Conservation (phyloP, 2,329 filamentous ascomycete genomes). For the Piedraia hortae region DNA sequence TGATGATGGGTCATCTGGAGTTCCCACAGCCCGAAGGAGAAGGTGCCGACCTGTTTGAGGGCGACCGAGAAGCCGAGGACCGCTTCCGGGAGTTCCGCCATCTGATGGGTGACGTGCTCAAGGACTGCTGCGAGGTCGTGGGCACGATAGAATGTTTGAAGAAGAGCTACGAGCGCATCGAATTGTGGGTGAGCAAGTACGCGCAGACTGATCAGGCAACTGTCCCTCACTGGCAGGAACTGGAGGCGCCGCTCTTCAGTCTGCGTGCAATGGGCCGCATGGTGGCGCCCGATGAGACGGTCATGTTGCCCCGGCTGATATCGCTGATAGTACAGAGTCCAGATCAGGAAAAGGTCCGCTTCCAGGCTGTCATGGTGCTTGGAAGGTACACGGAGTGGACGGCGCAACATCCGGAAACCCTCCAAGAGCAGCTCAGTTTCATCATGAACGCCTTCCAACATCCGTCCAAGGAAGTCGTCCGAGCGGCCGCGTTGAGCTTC, state of each 20-base stretch:
- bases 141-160: constrained; percentile 71
- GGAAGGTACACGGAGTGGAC: constrained; percentile 97
- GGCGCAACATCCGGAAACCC: constrained; percentile 67
- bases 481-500: constrained; percentile 77
- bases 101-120: constrained; percentile 89
- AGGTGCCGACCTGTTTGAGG: constrained; percentile 65
- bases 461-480: constrained; percentile 65
- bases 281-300: constrained; percentile 68
- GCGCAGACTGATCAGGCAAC: constrained; percentile 45
- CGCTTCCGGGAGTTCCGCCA: constrained; percentile 93
- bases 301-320: constrained; percentile 74
- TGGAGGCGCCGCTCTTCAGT: constrained; percentile 83
- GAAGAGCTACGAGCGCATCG: constrained; percentile 67
- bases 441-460: constrained; percentile 83
- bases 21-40: constrained; percentile 53
- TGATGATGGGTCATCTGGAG: constrained; percentile 72
- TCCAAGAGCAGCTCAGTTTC: constrained; percentile 82
- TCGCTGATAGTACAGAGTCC: constrained; percentile 83
- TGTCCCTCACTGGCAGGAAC: constrained; percentile 85
- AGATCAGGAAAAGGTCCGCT: constrained; percentile 88
- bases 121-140: constrained; percentile 90
- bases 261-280: constrained; percentile 91
- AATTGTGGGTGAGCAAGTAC: constrained; percentile 66
- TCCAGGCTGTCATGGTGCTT: constrained; percentile 92
- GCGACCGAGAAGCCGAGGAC: constrained; percentile 83